Percentiles rank a stretch among this genome's conserved stretches.
Evolutionary conservation across 371 early-diverging fungal genomes (phyloP).

Genomic region (Mucor racemosus): DNA sequence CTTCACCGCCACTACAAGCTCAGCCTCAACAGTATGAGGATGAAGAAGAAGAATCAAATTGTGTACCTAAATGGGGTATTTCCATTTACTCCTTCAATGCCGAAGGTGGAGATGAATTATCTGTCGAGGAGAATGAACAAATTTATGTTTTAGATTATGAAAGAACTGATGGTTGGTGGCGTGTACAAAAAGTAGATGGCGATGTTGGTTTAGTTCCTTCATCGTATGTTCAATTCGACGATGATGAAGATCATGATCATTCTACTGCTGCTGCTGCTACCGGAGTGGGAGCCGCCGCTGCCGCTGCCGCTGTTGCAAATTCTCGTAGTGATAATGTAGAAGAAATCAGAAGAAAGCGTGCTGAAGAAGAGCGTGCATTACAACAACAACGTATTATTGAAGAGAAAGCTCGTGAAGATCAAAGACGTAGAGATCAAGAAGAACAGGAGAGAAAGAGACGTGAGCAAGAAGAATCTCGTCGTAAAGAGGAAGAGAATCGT

Average conservation of each 20-base stretch:
- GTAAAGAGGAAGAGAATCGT: constrained; percentile 11
- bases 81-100: constrained; percentile 81
- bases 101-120: constrained; percentile 75
- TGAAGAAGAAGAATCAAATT: constrained; percentile 38
- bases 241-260: constrained; percentile 34
- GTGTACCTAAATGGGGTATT: constrained; percentile 66
- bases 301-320: constrained; percentile 33
- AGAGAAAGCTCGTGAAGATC: constrained; percentile 15
- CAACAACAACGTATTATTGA: constrained; percentile 27
- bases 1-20: constrained; percentile 2
- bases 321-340: constrained; percentile 30
- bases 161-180: constrained; percentile 82
- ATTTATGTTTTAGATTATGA: constrained; percentile 77
- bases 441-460: constrained; percentile 16
- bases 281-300: constrained; percentile 31
- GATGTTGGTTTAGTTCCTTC: constrained; percentile 62
- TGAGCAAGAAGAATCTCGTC: constrained; percentile 10
- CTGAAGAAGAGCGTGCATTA: constrained; percentile 32
- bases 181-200: constrained; percentile 49
- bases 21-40: constrained; percentile 32
- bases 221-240: constrained; percentile 57
- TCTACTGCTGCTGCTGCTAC: constrained; percentile 35
- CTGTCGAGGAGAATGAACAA: constrained; percentile 74
- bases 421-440: constrained; percentile 16
- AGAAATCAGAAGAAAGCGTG: constrained; percentile 31